Percentiles rank a stretch among this genome's conserved stretches.
These are phyloP conservation scores for Skeletonema costatum DNA, from an alignment of 108 stramenopile genomes.

Conservation along the genomic window DNA sequence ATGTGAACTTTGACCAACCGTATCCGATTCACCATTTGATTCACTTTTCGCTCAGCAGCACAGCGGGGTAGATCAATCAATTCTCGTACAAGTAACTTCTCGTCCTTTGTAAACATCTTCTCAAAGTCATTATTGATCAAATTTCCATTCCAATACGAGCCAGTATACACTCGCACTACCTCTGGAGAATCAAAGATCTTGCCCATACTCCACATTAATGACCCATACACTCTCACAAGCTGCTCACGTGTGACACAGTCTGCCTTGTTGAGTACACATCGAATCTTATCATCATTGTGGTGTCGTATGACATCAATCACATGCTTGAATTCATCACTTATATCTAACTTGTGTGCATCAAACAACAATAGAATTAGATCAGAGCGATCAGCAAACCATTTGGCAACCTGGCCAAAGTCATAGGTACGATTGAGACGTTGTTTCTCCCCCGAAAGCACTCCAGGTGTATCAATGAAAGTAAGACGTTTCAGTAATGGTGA, in stretches of 20 bases:
- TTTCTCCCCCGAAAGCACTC: constrained; percentile 89
- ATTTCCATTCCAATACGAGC: constrained; percentile 79
- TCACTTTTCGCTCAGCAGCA: constrained; percentile 76
- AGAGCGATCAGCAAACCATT: constrained; percentile 81
- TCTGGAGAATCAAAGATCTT: constrained; percentile 81
- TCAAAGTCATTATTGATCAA: constrained; percentile 53
- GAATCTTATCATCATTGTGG: constrained; percentile 71
- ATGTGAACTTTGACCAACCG: constrained; percentile 57
- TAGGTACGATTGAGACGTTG: constrained; percentile 72
- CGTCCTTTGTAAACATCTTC: constrained; percentile 79
- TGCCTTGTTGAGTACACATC: constrained; percentile 87
- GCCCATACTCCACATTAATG: constrained; percentile 89
- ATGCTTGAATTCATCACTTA: constrained; percentile 82
- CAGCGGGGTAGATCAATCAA: constrained; percentile 53
- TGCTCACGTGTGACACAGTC: constrained; percentile 81
- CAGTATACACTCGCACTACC: constrained; percentile 76
- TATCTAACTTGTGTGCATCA: constrained; percentile 86
- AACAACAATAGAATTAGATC: constrained; percentile 86
- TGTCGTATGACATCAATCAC: constrained; percentile 70
- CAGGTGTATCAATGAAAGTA: constrained; percentile 87
- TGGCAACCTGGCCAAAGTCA: constrained; percentile 61
- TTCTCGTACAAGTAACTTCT: constrained; percentile 69
- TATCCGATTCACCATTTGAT: constrained; percentile 84
- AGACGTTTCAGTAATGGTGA: constrained; percentile 63
- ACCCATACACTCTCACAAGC: constrained; percentile 88